These are phyloP conservation scores for Nemania abortiva DNA, from an alignment of 2,329 filamentous ascomycete genomes.

Conservation along the genomic window DNA sequence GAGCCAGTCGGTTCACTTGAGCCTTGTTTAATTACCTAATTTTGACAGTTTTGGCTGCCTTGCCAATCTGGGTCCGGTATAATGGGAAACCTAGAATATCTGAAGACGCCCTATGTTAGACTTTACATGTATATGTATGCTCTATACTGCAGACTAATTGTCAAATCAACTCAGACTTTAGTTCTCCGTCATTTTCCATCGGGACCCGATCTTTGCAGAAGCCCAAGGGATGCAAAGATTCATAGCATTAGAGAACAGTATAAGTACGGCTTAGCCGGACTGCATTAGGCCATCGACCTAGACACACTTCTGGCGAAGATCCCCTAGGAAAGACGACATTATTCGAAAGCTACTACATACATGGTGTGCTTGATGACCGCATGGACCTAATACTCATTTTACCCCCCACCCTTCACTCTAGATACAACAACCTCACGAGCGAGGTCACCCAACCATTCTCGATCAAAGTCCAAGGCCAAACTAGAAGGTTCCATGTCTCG, in stretches of 20 bases:
- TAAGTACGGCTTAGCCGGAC: neutral
- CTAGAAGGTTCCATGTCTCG: neutral
- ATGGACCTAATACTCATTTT: neutral
- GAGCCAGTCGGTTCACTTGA: constrained; percentile 12
- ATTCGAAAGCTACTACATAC: neutral
- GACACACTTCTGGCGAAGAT: neutral
- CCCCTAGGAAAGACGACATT: neutral
- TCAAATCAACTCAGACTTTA: constrained; percentile 1
- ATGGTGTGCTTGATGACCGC: neutral
- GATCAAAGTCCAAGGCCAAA: neutral
- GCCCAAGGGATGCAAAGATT: neutral
- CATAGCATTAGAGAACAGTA: neutral
- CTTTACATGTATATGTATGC: constrained; percentile 5
- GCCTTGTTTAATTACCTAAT: constrained; percentile 20
- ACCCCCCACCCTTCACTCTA: neutral
- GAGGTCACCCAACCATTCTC: neutral
- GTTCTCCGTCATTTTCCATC: neutral
- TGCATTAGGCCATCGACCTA: neutral
- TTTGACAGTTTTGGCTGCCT: neutral
- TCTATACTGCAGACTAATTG: neutral
- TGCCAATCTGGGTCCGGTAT: neutral
- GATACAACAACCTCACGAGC: neutral
- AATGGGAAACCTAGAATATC: neutral
- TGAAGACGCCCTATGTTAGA: too few relatives aligned
- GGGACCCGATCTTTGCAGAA: neutral